Evolutionary conservation across 805 yeast genomes (phyloP), one percentile per base, ranked within the genome.

Genomic region (Saturnispora serradocipensis): DNA sequence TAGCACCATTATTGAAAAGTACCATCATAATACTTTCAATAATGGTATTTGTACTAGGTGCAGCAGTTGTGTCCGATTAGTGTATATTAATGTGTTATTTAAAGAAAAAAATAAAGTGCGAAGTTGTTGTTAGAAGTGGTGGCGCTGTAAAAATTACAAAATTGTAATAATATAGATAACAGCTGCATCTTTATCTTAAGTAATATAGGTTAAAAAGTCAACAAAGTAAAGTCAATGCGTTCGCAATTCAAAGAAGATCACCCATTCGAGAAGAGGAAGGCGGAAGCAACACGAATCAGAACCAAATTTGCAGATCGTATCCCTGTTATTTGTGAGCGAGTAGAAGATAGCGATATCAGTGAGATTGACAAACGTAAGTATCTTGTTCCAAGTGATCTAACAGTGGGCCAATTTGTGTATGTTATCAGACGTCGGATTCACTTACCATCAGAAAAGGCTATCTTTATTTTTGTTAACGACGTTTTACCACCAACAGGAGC

Each of bases 401-500:
- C 97, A 0, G 96, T 93, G 54, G 99, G 99, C 43, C 99, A 93
- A 70, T 91, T 93, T 72, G 99, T 93, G 44, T 93, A 93, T 65
- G 99, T 93, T 55, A 88, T 93, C 61, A 84, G 99, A 71, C 90
- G 91, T 72, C 84, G 99, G 68, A 90, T 93, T 69, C 86, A 86
- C 74, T 78, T 93, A 57, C 96, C 97, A 46, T 86, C 96, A 28
- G 99, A 93, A 69, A 90, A 91, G 82, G 99, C 99, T 43, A 91
- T 93, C 58, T 93, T 93, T 70, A 89, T 93, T 59, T 93, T 93
- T 68, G 96, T 93, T 57, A 91, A 93, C 66, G 99, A 93, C 67
- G 89, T 93, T 52, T 77, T 93, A 60, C 99, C 99, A 10, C 98
- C 98, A 45, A 93, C 99, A 3, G 97, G 98, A 20, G 96, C 98